phyloP scores from a whole-genome alignment of 805 yeast genomes.

The Wickerhamomyces tratensis region DNA sequence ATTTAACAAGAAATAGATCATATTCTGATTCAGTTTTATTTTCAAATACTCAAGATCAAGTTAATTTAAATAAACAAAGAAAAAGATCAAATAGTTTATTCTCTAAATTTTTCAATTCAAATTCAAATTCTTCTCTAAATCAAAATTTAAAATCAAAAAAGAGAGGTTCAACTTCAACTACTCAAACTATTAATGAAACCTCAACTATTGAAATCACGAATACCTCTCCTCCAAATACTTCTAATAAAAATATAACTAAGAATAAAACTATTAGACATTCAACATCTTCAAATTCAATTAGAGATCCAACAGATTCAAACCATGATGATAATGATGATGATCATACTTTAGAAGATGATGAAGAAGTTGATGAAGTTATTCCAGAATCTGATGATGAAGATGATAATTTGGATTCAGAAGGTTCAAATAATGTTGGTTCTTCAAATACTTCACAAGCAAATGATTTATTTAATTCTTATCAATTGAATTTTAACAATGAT shows the following conservation, averaged over 20 bases:
- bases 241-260: background rate
- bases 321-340: constrained; percentile 7
- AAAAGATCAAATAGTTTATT: background rate
- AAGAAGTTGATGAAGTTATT: constrained; percentile 10
- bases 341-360: constrained; percentile 4
- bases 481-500: constrained; percentile 3
- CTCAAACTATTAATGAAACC: too few species aligned
- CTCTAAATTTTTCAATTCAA: background rate
- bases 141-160: too few species aligned
- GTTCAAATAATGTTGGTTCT: too few species aligned
- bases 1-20: constrained; percentile 11
- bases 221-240: too few species aligned
- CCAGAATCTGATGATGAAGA: constrained; percentile 8
- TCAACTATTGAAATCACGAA: background rate
- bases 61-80: background rate
- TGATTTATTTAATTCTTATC: background rate
- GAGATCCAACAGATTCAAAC: background rate
- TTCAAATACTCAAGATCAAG: background rate
- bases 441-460: background rate
- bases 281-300: background rate
- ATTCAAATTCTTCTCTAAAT: background rate
- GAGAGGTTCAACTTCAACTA: background rate
- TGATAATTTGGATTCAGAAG: background rate
- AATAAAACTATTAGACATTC: background rate
- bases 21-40: constrained; percentile 18